Evolutionary conservation across 257 asterid genomes (phyloP), one percentile per base, ranked within the genome.

Genomic region (Prunella vulgaris): DNA sequence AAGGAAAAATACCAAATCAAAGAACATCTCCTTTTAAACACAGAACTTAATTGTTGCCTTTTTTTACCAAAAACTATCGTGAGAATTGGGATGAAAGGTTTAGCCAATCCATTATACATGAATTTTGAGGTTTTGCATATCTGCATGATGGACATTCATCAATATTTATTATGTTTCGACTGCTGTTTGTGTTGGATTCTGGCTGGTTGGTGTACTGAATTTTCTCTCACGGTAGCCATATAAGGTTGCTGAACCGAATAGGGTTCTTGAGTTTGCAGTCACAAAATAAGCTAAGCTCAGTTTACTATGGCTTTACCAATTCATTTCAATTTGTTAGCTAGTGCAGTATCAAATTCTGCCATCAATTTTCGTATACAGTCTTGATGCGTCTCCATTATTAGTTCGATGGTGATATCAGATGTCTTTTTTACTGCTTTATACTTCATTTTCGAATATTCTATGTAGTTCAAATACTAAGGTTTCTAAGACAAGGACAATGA

Each of bases 361-460:
- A 57, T 42, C 63, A 62, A 21, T 42, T 71, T 30, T 37, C 21
- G 37, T 53, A 14, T 38, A 28, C 20, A 13, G 69, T n/a, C 60
- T 30, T 60, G 22, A 40, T 22, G 27, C 75, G 24, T 70, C 53
- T 67, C 37, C 17, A 12, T 22, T 42, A 54, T 38, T 65, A 42
- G 40, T 30, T 54, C 70, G 64, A 74, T 60, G 51, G 35, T 42
- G 75, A 42, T 18, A 48, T 22, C 14, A 64, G 62, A 24, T 66
- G 52, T 72, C 59, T 52, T 52, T 51, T 24, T 12, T 56, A 56
- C 62, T 56, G 33, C 61, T 22, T 22, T 25, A n/a, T 57, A 38
- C 52, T 61, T 24, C 20, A 49, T 62, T 73, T 46, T 61, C 14
- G 33, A 25, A 27, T 28, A 28, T 40, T 69, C 42, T 38, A 20